Conservation (phyloP, 441 rosid genomes). For the Gossypium lobatum region DNA sequence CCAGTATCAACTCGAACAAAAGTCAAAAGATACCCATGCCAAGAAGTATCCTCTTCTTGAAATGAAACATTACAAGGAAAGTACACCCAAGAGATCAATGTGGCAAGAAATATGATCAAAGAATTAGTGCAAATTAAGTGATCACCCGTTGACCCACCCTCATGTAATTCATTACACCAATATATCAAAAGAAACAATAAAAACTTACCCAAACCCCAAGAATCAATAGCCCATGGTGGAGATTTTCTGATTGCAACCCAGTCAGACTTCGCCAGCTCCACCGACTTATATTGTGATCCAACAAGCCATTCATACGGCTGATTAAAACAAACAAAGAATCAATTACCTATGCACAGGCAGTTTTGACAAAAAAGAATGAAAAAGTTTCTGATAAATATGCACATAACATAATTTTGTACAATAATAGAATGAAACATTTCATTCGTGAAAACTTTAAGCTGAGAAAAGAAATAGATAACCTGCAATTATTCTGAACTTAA, state of each 20-base stretch:
- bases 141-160: background rate
- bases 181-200: background rate
- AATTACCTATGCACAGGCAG: background rate
- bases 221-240: constrained; percentile 97
- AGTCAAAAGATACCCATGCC: background rate
- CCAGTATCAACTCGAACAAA: background rate
- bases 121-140: background rate
- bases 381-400: background rate
- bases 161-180: background rate
- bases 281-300: constrained; percentile 86
- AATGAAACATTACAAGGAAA: background rate
- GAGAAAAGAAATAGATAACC: background rate
- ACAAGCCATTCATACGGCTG: constrained; percentile 95
- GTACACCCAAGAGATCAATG: background rate
- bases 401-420: background rate
- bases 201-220: constrained; percentile 95
- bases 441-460: background rate
- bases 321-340: constrained; percentile 5
- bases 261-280: constrained; percentile 91
- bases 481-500: background rate
- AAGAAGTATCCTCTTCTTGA: background rate
- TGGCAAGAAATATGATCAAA: background rate
- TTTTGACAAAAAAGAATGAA: background rate
- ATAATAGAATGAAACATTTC: constrained; percentile 8
- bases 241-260: constrained; percentile 90